Base-by-base conservation (phyloP, 495 filamentous ascomycete genomes). In the Aspergillus avenaceus region DNA sequence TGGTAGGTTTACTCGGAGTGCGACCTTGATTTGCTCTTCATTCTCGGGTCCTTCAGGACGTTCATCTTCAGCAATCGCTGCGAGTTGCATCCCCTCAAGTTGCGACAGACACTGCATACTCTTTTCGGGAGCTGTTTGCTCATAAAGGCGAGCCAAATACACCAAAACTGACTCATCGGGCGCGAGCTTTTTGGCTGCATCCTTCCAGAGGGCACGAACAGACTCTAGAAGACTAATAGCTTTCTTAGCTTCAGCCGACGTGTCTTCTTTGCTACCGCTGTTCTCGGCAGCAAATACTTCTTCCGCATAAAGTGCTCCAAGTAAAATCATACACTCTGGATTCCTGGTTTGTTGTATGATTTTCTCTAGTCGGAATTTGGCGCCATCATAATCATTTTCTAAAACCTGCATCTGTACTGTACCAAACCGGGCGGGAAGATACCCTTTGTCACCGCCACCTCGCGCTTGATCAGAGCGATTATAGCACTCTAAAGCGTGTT, bases 341-440 rank as follows among this genome's bases (percentile, higher is more conserved):
- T 81, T 95, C 61, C 90, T 95, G 1, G 84, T 78, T 38, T 86
- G 81, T 61, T 91, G 87, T 23, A 96, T 83, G 49, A 97, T 89
- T 71, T 95, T 95, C 63, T 98, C 93, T 21, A 98, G 74, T 14
- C 87, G 82, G 57, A 96, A 91, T 66, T 97, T 97, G 12, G 93
- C 95, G 32, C 90, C 90, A 47, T 91, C 90, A 34, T 86, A 78
- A 55, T 98, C 91, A 47, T 82, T 84, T 65, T 86, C 87, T 21
- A 91, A 60, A 26, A 95, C 84, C 36, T 88, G 86, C 54, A 96
- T 80, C 69, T 98, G 93, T 1, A 93, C 89, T 6, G 82, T 78
- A 31, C 92, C 95, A 56, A 98, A 91, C 66, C 96, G 96, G 22
- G 93, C 93, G 5, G 93, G 91, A 6, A 95, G 65, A 62, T 86